Evolutionary conservation across 1,284 basidiomycete genomes (phyloP).

Genomic region (Gastroboletus turbinatus): DNA sequence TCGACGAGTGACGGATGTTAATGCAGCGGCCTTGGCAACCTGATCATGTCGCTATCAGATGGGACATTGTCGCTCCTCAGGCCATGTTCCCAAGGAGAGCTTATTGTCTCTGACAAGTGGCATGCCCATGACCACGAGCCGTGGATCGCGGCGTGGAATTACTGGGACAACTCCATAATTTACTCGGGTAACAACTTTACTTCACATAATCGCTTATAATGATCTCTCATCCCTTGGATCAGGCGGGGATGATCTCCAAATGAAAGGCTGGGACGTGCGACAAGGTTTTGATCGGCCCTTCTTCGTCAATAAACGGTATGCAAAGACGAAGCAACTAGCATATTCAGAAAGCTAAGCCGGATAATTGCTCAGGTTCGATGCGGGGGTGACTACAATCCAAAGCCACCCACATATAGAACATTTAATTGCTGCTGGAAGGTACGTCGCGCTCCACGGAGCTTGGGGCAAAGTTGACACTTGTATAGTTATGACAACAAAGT

Average conservation of each 20-base stretch:
- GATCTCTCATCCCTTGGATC: conserved; percentile 1
- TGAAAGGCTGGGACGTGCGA: conserved; percentile 93
- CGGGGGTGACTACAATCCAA: conserved; percentile 91
- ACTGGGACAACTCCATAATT: conserved; percentile 73
- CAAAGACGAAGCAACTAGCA: background rate
- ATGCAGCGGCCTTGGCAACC: conserved; percentile 47
- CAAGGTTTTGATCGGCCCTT: conserved; percentile 59
- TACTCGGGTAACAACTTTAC: conserved; percentile 69
- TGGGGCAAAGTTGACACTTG: background rate
- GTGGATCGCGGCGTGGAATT: conserved; percentile 92
- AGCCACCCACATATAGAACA: conserved; percentile 80
- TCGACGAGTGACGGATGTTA: background rate
- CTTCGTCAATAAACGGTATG: conserved; percentile 74
- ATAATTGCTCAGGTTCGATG: conserved; percentile 61
- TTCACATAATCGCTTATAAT: background rate
- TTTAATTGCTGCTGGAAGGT: conserved; percentile 91
- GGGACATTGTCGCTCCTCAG: conserved; percentile 67
- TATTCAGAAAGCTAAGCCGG: conserved; percentile 1
- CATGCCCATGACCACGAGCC: conserved; percentile 92
- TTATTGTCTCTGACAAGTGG: conserved; percentile 64
- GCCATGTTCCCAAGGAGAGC: conserved; percentile 41
- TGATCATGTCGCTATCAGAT: conserved; percentile 81
- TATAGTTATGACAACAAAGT: conserved; percentile 84
- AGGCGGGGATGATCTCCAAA: conserved; percentile 92
- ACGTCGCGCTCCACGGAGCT: conserved; percentile 4